Conservation (phyloP, 192 early-diverging fungal genomes). For the Mortierella antarctica region DNA sequence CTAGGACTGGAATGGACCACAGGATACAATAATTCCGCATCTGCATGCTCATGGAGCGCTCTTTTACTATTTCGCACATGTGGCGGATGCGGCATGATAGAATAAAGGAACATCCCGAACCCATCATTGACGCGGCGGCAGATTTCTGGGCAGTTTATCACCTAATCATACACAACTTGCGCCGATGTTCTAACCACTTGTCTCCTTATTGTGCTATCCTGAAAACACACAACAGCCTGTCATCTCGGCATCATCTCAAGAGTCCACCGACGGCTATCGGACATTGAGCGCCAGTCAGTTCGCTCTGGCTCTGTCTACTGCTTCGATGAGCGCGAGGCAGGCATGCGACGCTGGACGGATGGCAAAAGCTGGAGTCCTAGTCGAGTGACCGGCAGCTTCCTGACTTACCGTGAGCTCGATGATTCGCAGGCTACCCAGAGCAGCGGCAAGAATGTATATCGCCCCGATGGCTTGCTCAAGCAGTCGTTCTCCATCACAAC, state of each 20-base stretch:
- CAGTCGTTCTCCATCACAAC: constrained; percentile 91
- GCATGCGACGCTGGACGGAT: constrained; percentile 95
- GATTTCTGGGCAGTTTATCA: no score
- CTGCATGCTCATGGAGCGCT: no score
- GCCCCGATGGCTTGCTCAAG: constrained; percentile 87
- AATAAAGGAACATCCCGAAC: neutral
- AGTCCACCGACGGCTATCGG: constrained; percentile 84
- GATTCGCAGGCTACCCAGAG: constrained; percentile 17
- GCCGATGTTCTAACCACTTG: neutral
- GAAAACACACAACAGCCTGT: constrained; percentile 63
- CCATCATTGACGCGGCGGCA: neutral
- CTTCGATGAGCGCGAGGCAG: constrained; percentile 92
- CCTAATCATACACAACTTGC: neutral
- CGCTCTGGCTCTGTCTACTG: constrained; percentile 89
- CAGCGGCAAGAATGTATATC: constrained; percentile 63
- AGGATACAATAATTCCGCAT: no score
- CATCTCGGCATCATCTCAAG: constrained; percentile 77
- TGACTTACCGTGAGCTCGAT: constrained; percentile 90
- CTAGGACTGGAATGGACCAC: no score
- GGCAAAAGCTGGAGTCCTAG: constrained; percentile 90
- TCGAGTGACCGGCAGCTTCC: constrained; percentile 87
- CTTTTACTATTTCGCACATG: no score
- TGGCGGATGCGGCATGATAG: no score
- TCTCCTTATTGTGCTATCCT: constrained; percentile 1
- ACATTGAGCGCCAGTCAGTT: constrained; percentile 84